phyloP scores from a whole-genome alignment of 495 filamentous ascomycete species.

The Hypoxylon cercidicola region DNA sequence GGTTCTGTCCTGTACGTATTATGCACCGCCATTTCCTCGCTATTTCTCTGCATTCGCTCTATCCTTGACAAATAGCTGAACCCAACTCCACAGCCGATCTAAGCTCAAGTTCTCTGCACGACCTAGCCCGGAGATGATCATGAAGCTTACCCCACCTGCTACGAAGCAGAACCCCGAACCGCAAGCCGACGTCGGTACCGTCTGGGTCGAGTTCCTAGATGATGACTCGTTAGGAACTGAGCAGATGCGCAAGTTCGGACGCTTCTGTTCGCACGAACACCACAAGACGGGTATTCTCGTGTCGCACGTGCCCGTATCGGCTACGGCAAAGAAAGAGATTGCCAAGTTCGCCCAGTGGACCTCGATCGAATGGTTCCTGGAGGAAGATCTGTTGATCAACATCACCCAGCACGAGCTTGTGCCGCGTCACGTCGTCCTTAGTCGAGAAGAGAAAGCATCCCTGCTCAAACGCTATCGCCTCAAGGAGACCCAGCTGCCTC shows the following conservation, averaged over 20 bases:
- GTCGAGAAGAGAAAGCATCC: constrained; percentile 84
- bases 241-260: constrained; percentile 89
- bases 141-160: constrained; percentile 77
- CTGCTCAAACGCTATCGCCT: constrained; percentile 89
- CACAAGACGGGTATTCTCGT: constrained; percentile 91
- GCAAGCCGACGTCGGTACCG: constrained; percentile 78
- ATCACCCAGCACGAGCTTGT: constrained; percentile 98
- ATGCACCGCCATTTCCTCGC: constrained; percentile 32
- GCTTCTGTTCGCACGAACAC: constrained; percentile 77
- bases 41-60: constrained; percentile 7
- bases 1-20: constrained; percentile 75
- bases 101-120: constrained; percentile 87
- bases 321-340: constrained; percentile 85
- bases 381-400: constrained; percentile 95
- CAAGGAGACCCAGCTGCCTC: constrained; percentile 95
- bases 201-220: constrained; percentile 89
- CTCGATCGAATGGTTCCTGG: constrained; percentile 91
- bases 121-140: constrained; percentile 82
- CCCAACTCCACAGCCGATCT: constrained; percentile 68
- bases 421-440: constrained; percentile 90
- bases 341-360: constrained; percentile 72
- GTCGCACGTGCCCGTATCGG: constrained; percentile 79
- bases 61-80: constrained; percentile 43
- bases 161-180: constrained; percentile 72
- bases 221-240: constrained; percentile 84